Base-by-base conservation (phyloP, 768 basidiomycete genomes). In the Suillus occidentalis region DNA sequence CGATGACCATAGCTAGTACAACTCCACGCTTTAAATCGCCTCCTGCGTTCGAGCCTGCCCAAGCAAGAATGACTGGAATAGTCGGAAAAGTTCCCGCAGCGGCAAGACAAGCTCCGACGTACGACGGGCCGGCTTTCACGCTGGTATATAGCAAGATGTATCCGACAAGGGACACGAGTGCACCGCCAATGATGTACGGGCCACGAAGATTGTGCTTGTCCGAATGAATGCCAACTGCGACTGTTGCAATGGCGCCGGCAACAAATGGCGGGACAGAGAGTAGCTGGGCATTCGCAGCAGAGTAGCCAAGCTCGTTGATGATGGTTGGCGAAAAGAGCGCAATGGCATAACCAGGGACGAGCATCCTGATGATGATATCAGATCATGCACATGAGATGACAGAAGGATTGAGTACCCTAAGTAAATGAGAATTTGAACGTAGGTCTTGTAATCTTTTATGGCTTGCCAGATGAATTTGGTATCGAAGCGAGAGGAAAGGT, bases 31-130 rank as follows among this genome's bases (percentile, higher is more conserved):
- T 83, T 60, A 84, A 66, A 66, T 85, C 85, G 20, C 87, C 85
- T 25, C 87, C 87, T 0, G 83, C 81, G 60, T 85, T 85, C 7
- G 83, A 82, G 3, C 81, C 79, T 3, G 77, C 82, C 87, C 87
- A 89, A 39, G 85, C 84, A 1, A 88, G 71, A 42, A 70, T 69
- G n/a, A 86, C 72, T 34, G 76, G 74, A 60, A 87, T 77, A 6
- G 80, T 80, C 0, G 87, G 84, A 68, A 75, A 87, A 4, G 83
- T 80, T 18, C 87, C 87, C 25, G 78, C 71, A 4, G 85, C 83
- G n/a, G 84, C 82, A 37, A 88, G 72, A 37, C 87, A 63, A 4
- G 82, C 75, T 6, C 83, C 87, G 4, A 74, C 73, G 65, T 87
- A 88, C 4, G 75, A 77, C 47, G 65, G 65, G 16, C 63, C 65